phyloP scores from a whole-genome alignment of 495 filamentous ascomycete genomes.

The Apiosordaria backusii region DNA sequence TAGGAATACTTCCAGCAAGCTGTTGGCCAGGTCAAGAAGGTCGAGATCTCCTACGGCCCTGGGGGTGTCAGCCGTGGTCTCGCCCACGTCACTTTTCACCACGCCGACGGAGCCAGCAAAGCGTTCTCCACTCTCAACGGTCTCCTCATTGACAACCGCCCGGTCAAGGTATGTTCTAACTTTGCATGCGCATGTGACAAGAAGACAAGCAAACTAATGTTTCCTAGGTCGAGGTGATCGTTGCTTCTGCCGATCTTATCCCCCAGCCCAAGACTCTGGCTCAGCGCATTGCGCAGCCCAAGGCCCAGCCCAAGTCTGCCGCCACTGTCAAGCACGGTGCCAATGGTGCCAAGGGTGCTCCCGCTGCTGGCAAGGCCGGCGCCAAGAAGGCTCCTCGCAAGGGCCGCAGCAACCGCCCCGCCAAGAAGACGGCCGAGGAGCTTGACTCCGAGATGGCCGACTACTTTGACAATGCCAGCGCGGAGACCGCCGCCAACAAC shows the following conservation, averaged over 20 bases:
- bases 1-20: conserved; percentile 96
- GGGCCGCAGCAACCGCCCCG: conserved; percentile 56
- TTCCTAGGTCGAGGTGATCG: conserved; percentile 78
- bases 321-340: conserved; percentile 61
- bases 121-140: conserved; percentile 80
- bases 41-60: conserved; percentile 85
- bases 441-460: conserved; percentile 93
- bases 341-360: conserved; percentile 31
- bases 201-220: conserved; percentile 7
- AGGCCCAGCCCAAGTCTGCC: conserved; percentile 79
- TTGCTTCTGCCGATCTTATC: conserved; percentile 66
- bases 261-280: conserved; percentile 69
- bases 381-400: conserved; percentile 46
- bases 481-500: conserved; percentile 44
- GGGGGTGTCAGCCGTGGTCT: conserved; percentile 87
- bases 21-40: conserved; percentile 84
- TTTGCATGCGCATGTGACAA: too few species aligned
- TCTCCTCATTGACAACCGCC: conserved; percentile 79
- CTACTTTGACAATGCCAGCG: conserved; percentile 59
- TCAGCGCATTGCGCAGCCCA: conserved; percentile 78
- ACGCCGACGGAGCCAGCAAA: conserved; percentile 71
- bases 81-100: conserved; percentile 65
- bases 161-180: conserved; percentile 70
- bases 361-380: conserved; percentile 48
- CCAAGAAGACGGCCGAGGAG: conserved; percentile 92